A percentile compares a stretch with the other conserved stretches of the same genome.
Evolutionary conservation across 768 basidiomycete genomes (phyloP).

Genomic region (Megacollybia marginata): DNA sequence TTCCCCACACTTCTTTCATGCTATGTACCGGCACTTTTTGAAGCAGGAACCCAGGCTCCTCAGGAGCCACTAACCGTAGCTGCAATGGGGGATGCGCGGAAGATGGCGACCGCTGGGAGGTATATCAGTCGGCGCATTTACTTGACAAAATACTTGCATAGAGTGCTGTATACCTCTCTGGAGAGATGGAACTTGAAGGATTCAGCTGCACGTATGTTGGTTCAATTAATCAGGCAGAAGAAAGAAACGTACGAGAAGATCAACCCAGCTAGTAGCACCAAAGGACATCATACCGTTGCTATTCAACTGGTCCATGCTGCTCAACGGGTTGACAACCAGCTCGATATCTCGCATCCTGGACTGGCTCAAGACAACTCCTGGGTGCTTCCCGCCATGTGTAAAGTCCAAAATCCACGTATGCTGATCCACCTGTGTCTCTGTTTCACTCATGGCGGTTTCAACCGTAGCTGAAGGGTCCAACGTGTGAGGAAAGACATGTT

Average conservation of each 20-base stretch:
- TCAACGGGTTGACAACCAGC: constrained; percentile 48
- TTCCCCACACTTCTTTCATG: constrained; percentile 67
- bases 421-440: constrained; percentile 15
- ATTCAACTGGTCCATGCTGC: constrained; percentile 36
- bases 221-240: background rate
- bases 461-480: constrained; percentile 22
- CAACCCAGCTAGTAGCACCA: constrained; percentile 55
- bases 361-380: constrained; percentile 68
- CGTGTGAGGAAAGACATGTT: constrained; percentile 43
- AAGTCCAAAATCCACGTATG: constrained; percentile 70
- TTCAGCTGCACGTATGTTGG: constrained; percentile 39
- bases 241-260: constrained; percentile 43
- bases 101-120: constrained; percentile 52
- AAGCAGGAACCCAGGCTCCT: constrained; percentile 71
- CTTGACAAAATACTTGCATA: constrained; percentile 41
- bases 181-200: constrained; percentile 33
- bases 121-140: background rate
- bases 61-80: constrained; percentile 57
- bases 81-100: constrained; percentile 62
- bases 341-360: constrained; percentile 70
- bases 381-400: constrained; percentile 41
- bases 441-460: constrained; percentile 7
- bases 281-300: constrained; percentile 37
- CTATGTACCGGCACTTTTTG: constrained; percentile 65
- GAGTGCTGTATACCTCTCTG: constrained; percentile 59